Evolutionary conservation across 345 rosid species (phyloP), one percentile per base, ranked within the genome.

Genomic region (Populus pruinosa): DNA sequence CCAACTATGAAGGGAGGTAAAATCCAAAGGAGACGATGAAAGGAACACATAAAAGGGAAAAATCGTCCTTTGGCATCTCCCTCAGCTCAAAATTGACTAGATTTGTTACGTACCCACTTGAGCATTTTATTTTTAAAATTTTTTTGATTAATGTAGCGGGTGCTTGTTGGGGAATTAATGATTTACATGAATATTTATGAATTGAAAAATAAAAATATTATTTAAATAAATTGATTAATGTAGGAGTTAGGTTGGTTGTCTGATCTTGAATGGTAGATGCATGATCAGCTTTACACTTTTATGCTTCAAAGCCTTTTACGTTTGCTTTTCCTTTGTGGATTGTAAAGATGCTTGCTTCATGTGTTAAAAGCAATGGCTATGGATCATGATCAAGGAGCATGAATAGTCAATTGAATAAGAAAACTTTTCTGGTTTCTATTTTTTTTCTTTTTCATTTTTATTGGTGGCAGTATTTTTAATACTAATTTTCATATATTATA

Each of bases 21-120:
- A 69, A 25, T 87, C 89, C 93, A 87, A 85, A 39, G 78, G 82
- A 89, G 88, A 88, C 95, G 92, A 91, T 91, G 86, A 89, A 84
- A 83, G 66, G 83, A 76, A 66, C 82, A 79, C 83, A 77, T 76
- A 83, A 87, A 83, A 85, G 88, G 87, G 86, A 88, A 90, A 85
- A 87, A 91, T 85, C 88, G 87, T 89, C 86, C 80, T 38, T 2
- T 18, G 13, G 50, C 14, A 16, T 17, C 27, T 67, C 39, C 68
- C 43, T 74, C 65, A 65, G 35, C 77, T 82, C 74, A 74, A 65
- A 72, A 73, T 55, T 81, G 56, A 50, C 78, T 59, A 78, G 76
- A 62, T 84, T 64, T 77, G 2, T 70, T 47, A 1, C 29, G 29
- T 27, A 77, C 80, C 85, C 81, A 71, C 77, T 84, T 70, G 82